Evolutionary conservation across 2,329 filamentous ascomycete species (phyloP), one percentile per base, ranked within the genome.

Genomic region (Dothideomycetes sp.): DNA sequence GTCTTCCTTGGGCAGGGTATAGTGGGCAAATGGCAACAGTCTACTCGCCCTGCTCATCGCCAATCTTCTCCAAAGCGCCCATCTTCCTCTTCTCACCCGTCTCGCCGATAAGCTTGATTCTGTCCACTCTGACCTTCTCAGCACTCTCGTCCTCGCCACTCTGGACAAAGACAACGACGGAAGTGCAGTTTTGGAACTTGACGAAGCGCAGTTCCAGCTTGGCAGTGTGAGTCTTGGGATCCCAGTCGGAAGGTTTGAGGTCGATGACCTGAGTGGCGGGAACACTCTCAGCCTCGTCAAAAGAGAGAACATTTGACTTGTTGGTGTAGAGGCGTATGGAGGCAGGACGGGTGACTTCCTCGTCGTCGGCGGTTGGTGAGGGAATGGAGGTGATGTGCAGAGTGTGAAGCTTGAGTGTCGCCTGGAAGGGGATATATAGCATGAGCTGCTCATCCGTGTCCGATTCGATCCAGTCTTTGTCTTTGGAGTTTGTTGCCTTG

Each of bases 401-500:
- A 9, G 86, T 88, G 64, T 95, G 89, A 37, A 96, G 73, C 69
- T 96, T 98, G 48, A 94, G 60, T 35, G 79, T 84, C 22, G 81
- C 77, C 60, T 88, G 81, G 65, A 98, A 94, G 1, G 91, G 89
- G 42, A 93, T 72, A 62, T 81, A 96, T 34, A 98, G 73, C 73
- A 96, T 84, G 46, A 98, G 69, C 68, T 98, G 91, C 65, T 96
- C 88, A 57, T 98, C 91, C 27, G 89, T 93, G 56, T 95, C 89
- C 60, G 86, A 95, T 69, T 95, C 85, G 16, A 96, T 79, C 81
- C 84, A 96, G 62, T 98, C 89, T 56, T 63, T 61, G 49, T 58
- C 62, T 9, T 75, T 77, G 19, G 59, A 59, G 24, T 66, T 63
- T 8, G 63, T 60, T 14, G 59, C 62, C 55, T 78, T 78, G 40